These are phyloP conservation scores for Corynascus novoguineensis DNA, from an alignment of 495 filamentous ascomycete genomes.

Conservation along the genomic window DNA sequence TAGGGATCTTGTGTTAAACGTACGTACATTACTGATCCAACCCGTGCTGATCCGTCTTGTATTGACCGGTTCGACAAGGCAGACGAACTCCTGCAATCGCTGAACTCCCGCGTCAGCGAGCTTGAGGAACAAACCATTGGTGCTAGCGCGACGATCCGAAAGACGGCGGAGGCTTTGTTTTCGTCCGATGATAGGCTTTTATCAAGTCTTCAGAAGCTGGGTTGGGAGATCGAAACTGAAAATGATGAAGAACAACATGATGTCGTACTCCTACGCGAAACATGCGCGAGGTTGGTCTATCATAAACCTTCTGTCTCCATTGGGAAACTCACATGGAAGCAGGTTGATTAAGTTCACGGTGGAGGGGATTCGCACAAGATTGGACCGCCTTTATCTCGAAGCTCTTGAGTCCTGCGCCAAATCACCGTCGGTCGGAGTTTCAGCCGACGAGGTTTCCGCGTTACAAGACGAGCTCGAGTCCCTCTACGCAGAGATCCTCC, in stretches of 20 bases:
- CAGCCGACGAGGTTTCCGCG: constrained; percentile 32
- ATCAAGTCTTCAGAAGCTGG: constrained; percentile 44
- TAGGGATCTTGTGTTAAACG: constrained; percentile 27
- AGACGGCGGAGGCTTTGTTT: constrained; percentile 36
- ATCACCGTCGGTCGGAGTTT: constrained; percentile 18
- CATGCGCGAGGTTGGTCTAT: constrained; percentile 33
- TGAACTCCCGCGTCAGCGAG: constrained; percentile 36
- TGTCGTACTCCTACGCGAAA: constrained; percentile 36
- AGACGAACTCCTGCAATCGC: constrained; percentile 35
- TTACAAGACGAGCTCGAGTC: constrained; percentile 57
- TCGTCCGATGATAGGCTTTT: constrained; percentile 45
- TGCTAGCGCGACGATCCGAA: constrained; percentile 22
- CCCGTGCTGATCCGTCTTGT: neutral
- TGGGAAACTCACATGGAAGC: constrained; percentile 15
- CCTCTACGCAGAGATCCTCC: constrained; percentile 57
- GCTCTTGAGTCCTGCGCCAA: constrained; percentile 25
- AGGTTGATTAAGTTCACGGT: constrained; percentile 46
- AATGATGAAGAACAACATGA: constrained; percentile 34
- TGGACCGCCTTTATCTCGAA: constrained; percentile 46
- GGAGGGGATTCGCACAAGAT: constrained; percentile 39
- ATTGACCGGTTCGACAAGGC: constrained; percentile 25
- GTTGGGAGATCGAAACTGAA: constrained; percentile 40
- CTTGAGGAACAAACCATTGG: constrained; percentile 34
- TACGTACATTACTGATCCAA: constrained; percentile 12
- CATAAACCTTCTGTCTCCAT: neutral